Evolutionary conservation across 192 early-diverging fungal genomes (phyloP).

Genomic region (Entophlyctis luteolus): DNA sequence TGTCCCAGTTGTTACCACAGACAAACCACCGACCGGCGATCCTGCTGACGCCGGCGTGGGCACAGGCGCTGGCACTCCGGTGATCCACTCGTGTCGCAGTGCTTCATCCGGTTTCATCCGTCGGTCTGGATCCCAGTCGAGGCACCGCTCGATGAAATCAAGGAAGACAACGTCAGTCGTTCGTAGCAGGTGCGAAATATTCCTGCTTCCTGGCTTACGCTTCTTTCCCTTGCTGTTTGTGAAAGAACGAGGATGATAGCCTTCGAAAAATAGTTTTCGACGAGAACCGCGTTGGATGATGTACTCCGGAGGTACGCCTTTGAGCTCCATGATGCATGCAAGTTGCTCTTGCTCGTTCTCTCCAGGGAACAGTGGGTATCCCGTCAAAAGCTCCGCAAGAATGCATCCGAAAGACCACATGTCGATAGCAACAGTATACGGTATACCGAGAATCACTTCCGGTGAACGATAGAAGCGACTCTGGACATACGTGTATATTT

Average conservation of each 20-base stretch:
- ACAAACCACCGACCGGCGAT: no score
- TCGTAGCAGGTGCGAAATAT: conserved; percentile 67
- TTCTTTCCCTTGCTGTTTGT: conserved; percentile 86
- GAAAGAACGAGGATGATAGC: conserved; percentile 51
- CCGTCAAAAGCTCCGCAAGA: conserved; percentile 74
- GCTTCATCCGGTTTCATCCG: conserved; percentile 88
- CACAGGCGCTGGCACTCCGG: conserved; percentile 9
- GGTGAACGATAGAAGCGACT: conserved; percentile 93
- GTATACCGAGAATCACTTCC: conserved; percentile 88
- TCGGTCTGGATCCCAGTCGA: conserved; percentile 88
- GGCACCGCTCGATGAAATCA: conserved; percentile 79
- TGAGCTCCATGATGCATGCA: conserved; percentile 91
- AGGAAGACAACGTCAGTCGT: conserved; percentile 76
- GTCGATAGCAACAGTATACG: conserved; percentile 90
- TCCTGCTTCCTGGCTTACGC: conserved; percentile 72
- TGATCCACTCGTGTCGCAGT: conserved; percentile 60
- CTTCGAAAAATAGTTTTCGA: conserved; percentile 81
- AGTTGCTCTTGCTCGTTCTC: conserved; percentile 98
- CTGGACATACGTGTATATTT: conserved; percentile 97
- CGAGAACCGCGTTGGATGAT: conserved; percentile 77
- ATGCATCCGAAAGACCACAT: conserved; percentile 98
- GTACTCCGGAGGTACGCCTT: conserved; percentile 73
- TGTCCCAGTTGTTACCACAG: no score
- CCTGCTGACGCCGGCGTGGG: no score
- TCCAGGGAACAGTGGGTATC: conserved; percentile 93